Conservation (phyloP, 2,329 filamentous ascomycete species). For the Pseudohalonectria lignicola region DNA sequence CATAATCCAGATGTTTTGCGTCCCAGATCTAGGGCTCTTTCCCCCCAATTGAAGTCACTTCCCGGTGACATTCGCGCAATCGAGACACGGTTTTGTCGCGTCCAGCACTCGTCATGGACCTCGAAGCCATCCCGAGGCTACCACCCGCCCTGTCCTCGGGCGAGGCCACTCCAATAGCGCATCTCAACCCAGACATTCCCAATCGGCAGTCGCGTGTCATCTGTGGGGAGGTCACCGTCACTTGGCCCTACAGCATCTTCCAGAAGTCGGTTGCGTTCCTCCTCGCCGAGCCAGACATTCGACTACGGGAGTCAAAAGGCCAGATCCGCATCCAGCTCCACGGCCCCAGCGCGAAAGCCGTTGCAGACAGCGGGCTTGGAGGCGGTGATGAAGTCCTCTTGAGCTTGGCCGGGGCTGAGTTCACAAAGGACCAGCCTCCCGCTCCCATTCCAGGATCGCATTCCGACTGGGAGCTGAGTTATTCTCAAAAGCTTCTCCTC, state of each 20-base stretch:
- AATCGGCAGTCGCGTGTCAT: constrained; percentile 34
- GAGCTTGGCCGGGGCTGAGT: constrained; percentile 56
- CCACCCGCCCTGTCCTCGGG: too few relatives aligned
- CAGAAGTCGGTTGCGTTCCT: constrained; percentile 65
- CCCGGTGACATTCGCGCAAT: too few relatives aligned
- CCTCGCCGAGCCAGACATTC: constrained; percentile 75
- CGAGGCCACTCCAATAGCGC: constrained; percentile 38
- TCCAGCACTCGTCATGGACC: too few relatives aligned
- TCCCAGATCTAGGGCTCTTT: too few relatives aligned
- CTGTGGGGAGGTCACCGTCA: constrained; percentile 67
- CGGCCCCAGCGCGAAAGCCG: constrained; percentile 56
- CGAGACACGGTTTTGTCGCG: too few relatives aligned
- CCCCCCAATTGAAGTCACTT: too few relatives aligned
- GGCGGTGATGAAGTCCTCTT: constrained; percentile 70
- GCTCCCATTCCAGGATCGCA: constrained; percentile 37
- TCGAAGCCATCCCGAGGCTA: too few relatives aligned
- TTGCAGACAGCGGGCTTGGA: constrained; percentile 56
- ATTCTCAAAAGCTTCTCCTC: constrained; percentile 35
- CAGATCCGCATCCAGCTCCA: constrained; percentile 72
- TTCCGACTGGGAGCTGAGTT: constrained; percentile 49
- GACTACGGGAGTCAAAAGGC: constrained; percentile 63
- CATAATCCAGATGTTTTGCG: too few relatives aligned
- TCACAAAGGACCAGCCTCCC: constrained; percentile 41
- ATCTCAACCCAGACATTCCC: constrained; percentile 37
- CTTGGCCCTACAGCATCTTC: constrained; percentile 84